Conservation (phyloP, 306 rosid genomes). For the Dryas alaskensis region DNA sequence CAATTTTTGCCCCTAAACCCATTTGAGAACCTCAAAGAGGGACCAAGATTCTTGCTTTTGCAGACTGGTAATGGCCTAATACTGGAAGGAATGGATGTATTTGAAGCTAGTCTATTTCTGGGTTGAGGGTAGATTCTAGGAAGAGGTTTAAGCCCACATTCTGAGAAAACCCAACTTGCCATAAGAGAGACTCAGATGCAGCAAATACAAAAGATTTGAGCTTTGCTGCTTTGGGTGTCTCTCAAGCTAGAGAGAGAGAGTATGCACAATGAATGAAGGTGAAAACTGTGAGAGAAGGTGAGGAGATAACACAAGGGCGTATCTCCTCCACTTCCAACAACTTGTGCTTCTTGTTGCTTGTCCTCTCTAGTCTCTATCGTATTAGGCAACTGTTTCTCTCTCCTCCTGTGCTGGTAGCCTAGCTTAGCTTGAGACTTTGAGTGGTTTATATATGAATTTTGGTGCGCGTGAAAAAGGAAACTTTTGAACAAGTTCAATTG, state of each 20-base stretch:
- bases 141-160: constrained; percentile 79
- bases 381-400: not conserved
- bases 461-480: not conserved
- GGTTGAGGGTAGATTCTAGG: constrained; percentile 47
- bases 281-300: not conserved
- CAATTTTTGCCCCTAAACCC: constrained; percentile 44
- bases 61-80: constrained; percentile 22
- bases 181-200: constrained; percentile 47
- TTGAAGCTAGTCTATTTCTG: constrained; percentile 38
- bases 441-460: not conserved
- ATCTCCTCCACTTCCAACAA: constrained; percentile 37
- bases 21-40: constrained; percentile 26
- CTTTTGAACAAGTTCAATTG: not conserved
- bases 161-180: constrained; percentile 87
- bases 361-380: constrained; percentile 4
- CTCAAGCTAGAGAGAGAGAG: no score
- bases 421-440: not conserved
- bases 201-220: constrained; percentile 1
- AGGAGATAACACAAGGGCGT: constrained; percentile 33
- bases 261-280: not conserved
- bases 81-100: constrained; percentile 32
- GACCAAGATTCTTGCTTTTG: constrained; percentile 20
- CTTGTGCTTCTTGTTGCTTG: constrained; percentile 25
- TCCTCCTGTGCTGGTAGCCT: not conserved
- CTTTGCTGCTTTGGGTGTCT: constrained; percentile 4